Percentiles rank a stretch among this genome's conserved stretches.
Evolutionary conservation across 768 basidiomycete species (phyloP).

Genomic region (Russula griseocarnosa): DNA sequence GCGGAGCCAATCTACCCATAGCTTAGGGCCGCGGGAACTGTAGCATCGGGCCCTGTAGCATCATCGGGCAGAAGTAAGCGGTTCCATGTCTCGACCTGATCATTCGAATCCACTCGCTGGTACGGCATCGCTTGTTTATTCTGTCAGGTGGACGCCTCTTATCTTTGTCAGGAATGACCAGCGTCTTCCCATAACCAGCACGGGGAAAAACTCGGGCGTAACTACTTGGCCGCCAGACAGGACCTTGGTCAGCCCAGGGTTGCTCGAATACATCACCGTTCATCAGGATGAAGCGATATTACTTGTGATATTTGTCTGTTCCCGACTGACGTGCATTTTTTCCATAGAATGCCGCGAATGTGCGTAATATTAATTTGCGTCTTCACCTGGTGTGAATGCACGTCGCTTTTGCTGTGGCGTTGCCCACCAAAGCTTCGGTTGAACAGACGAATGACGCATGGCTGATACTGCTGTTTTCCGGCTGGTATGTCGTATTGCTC

Average conservation of each 20-base stretch:
- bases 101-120: not conserved
- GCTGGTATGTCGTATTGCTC: not conserved
- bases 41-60: not conserved
- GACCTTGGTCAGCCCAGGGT: not conserved
- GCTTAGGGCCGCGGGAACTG: slow-evolving; percentile 1
- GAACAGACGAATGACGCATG: not conserved
- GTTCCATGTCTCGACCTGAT: not conserved
- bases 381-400: not conserved
- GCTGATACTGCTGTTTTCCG: slow-evolving; percentile 1
- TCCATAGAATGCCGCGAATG: not conserved
- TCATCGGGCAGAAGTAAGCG: slow-evolving; percentile 1
- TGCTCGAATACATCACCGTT: not conserved
- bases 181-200: not conserved
- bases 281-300: not conserved
- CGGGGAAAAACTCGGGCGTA: not conserved
- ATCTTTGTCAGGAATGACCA: not conserved
- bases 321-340: not conserved
- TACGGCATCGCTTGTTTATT: slow-evolving; percentile 1
- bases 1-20: not conserved
- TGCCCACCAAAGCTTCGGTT: not conserved
- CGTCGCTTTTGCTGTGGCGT: not conserved
- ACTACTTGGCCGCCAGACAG: not conserved
- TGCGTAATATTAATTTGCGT: not conserved
- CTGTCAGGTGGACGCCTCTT: not conserved
- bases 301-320: not conserved